Evolutionary conservation across 2,329 filamentous ascomycete species (phyloP).

Genomic region (Lizonia empirigonia): DNA sequence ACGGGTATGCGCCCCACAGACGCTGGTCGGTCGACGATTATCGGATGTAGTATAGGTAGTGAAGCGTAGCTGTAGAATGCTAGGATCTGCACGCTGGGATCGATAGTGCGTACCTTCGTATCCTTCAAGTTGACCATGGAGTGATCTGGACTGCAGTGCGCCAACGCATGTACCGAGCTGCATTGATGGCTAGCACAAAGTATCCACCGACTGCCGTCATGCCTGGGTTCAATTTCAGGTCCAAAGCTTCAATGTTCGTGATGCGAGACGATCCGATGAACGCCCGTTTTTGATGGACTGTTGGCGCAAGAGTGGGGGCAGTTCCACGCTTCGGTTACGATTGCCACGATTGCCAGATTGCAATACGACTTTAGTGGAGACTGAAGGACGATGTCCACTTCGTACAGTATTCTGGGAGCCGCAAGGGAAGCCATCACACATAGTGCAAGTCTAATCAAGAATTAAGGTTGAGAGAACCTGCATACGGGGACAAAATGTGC

Average conservation of each 20-base stretch:
- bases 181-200: slow-evolving; percentile 2
- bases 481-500: slow-evolving; percentile 1
- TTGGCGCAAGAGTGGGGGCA: neutral
- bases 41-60: no score
- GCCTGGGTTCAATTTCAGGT: neutral
- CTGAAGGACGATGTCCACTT: slow-evolving; percentile 10
- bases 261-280: neutral
- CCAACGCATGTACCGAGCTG: neutral
- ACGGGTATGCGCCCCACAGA: no score
- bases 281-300: neutral
- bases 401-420: neutral
- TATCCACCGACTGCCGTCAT: neutral
- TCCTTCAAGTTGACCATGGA: neutral
- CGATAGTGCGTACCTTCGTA: neutral
- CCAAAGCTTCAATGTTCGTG: neutral
- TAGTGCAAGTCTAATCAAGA: slow-evolving; percentile 1
- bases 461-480: slow-evolving; percentile 1
- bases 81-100: neutral
- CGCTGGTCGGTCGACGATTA: no score
- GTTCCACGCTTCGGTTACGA: neutral
- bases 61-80: slow-evolving; percentile 1
- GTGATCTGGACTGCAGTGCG: slow-evolving; percentile 5
- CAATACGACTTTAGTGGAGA: slow-evolving; percentile 2
- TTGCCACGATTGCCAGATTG: slow-evolving; percentile 5
- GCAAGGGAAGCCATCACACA: slow-evolving; percentile 4